Percentiles rank a stretch among this genome's conserved stretches.
phyloP scores from a whole-genome alignment of 768 basidiomycete genomes.

The Sarcodon aspratus region DNA sequence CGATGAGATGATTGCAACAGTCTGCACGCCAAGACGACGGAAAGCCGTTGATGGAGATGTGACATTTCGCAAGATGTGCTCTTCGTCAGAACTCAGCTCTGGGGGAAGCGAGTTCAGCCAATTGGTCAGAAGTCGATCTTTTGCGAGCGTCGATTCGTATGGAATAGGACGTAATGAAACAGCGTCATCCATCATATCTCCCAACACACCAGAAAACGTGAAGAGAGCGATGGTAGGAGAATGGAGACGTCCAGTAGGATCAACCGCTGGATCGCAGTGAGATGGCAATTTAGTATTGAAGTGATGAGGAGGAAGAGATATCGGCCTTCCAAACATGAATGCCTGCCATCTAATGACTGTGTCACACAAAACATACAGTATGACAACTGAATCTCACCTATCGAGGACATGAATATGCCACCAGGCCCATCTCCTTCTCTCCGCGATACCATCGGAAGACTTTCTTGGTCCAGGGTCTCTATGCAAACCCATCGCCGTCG shows the following conservation, averaged over 20 bases:
- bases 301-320: slow-evolving; percentile 67
- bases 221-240: slow-evolving; percentile 66
- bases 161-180: slow-evolving; percentile 65
- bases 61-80: slow-evolving; percentile 58
- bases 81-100: slow-evolving; percentile 71
- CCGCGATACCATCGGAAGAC: slow-evolving; percentile 57
- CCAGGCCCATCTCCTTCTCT: slow-evolving; percentile 82
- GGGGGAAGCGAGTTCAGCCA: slow-evolving; percentile 72
- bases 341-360: slow-evolving; percentile 60
- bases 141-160: slow-evolving; percentile 63
- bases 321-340: slow-evolving; percentile 76
- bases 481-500: slow-evolving; percentile 75
- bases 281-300: slow-evolving; percentile 75
- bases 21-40: slow-evolving; percentile 67
- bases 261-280: slow-evolving; percentile 51
- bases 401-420: slow-evolving; percentile 81
- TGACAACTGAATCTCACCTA: slow-evolving; percentile 31
- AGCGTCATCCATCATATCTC: slow-evolving; percentile 80
- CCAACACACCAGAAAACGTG: slow-evolving; percentile 60
- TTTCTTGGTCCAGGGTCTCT: slow-evolving; percentile 76
- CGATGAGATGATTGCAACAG: slow-evolving; percentile 66
- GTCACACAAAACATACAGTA: not conserved
- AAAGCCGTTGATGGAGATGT: slow-evolving; percentile 47
- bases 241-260: slow-evolving; percentile 54
- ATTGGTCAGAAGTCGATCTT: slow-evolving; percentile 57